phyloP scores from a whole-genome alignment of 495 filamentous ascomycete genomes.

The Melanomma pulvis-pyrius region DNA sequence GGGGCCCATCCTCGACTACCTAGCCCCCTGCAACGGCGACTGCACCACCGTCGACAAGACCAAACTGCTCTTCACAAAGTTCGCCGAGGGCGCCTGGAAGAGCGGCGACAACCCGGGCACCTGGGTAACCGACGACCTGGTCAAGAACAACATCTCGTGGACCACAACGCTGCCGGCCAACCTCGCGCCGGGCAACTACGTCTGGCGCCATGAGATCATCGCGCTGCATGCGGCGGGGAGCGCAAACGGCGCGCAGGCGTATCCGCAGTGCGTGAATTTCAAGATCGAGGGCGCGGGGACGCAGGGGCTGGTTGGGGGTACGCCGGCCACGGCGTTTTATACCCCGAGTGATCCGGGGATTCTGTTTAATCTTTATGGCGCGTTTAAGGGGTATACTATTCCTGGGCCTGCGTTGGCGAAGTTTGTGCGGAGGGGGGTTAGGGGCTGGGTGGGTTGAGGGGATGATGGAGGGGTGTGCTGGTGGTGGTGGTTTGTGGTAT shows the following conservation, averaged over 20 bases:
- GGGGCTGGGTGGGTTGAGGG: conserved; percentile 6
- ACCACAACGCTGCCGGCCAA: conserved; percentile 26
- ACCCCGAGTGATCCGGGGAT: conserved; percentile 34
- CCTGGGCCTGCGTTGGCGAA: conserved; percentile 40
- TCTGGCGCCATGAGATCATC: conserved; percentile 41
- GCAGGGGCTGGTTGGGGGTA: conserved; percentile 13
- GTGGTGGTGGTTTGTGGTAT: neutral
- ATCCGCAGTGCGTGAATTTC: conserved; percentile 41
- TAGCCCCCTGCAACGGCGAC: conserved; percentile 34
- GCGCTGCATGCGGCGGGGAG: conserved; percentile 33
- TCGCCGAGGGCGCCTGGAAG: conserved; percentile 42
- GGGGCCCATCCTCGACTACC: conserved; percentile 37
- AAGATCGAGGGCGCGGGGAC: conserved; percentile 29
- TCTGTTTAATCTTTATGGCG: conserved; percentile 33
- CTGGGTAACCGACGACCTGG: conserved; percentile 35
- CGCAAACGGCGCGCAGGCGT: conserved; percentile 38
- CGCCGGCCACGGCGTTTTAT: conserved; percentile 28
- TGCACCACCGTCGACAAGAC: conserved; percentile 39
- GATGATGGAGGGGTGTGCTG: neutral
- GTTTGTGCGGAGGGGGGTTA: conserved; percentile 13
- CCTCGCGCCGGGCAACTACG: conserved; percentile 37
- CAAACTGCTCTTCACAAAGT: conserved; percentile 48
- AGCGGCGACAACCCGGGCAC: conserved; percentile 27
- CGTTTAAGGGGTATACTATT: conserved; percentile 40
- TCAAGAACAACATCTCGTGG: conserved; percentile 39